Percentiles rank a stretch among this genome's conserved stretches.
Conservation (phyloP, 352 stramenopile genomes). For the Phytopythium vexans region DNA sequence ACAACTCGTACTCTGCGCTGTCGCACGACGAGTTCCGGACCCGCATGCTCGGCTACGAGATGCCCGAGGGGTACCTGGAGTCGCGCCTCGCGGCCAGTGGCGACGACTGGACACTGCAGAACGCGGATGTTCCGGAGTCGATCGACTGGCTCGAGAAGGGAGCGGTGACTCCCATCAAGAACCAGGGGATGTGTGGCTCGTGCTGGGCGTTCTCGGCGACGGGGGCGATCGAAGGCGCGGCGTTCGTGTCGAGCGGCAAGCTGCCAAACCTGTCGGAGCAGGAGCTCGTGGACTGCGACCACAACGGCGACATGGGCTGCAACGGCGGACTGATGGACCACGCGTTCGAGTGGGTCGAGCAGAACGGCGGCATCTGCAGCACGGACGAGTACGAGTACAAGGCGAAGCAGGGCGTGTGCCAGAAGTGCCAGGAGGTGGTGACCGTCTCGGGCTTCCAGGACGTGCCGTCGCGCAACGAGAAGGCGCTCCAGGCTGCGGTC, state of each 20-base stretch:
- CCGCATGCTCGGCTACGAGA: conserved; percentile 30
- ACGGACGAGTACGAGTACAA: conserved; percentile 93
- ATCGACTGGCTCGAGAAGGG: conserved; percentile 93
- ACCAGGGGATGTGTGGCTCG: conserved; percentile 95
- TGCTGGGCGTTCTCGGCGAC: conserved; percentile 98
- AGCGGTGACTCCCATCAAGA: conserved; percentile 95
- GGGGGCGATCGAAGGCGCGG: conserved; percentile 94
- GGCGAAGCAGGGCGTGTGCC: conserved; percentile 50
- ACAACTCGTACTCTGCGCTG: conserved; percentile 95
- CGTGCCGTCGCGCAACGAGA: conserved; percentile 77
- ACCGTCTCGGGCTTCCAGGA: conserved; percentile 88
- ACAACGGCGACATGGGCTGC: conserved; percentile 91
- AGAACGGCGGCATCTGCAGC: conserved; percentile 84
- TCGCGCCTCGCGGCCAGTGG: conserved; percentile 26
- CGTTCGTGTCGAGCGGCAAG: conserved; percentile 87
- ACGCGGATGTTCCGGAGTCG: conserved; percentile 45
- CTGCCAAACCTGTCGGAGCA: conserved; percentile 93
- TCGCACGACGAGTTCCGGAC: conserved; percentile 89
- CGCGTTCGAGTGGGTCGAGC: conserved; percentile 92
- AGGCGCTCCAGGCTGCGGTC: conserved; percentile 87
- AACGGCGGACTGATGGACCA: conserved; percentile 96
- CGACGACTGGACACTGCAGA: conserved; percentile 3
- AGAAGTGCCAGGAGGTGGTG: conserved; percentile 74
- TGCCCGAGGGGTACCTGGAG: conserved; percentile 38
- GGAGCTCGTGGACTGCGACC: conserved; percentile 94